A percentile compares a stretch with the other conserved stretches of the same genome.
These are phyloP conservation scores for Citrullus mucosospermus DNA, from an alignment of 306 rosid species.

Conservation along the genomic window DNA sequence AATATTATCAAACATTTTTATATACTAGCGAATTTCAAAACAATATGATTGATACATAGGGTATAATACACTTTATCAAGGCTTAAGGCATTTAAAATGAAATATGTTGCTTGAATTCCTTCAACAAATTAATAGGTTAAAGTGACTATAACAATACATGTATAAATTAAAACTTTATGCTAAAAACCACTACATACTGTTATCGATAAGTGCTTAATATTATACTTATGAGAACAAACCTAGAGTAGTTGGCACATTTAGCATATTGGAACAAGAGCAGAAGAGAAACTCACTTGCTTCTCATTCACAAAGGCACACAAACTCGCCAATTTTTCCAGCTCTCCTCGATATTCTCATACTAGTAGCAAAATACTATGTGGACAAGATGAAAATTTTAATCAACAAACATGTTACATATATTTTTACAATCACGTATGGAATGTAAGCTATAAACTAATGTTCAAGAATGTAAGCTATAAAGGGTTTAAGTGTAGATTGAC, in stretches of 20 bases:
- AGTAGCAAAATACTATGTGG: slow-evolving; percentile 40
- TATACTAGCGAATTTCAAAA: not conserved
- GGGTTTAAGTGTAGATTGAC: no score
- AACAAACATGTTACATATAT: not conserved
- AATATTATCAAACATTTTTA: not conserved
- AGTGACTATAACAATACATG: not conserved
- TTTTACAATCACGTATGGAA: not conserved
- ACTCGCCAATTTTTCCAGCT: slow-evolving; percentile 82
- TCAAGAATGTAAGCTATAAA: no score
- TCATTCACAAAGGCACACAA: not conserved
- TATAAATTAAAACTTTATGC: not conserved
- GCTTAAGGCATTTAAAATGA: not conserved
- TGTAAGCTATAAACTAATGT: no score
- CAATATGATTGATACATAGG: not conserved
- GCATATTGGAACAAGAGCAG: no score
- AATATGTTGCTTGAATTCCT: not conserved
- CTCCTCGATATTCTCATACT: slow-evolving; percentile 71
- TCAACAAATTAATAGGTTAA: not conserved
- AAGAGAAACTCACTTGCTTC: no score
- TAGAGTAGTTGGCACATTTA: no score
- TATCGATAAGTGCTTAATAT: not conserved
- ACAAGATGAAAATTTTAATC: not conserved
- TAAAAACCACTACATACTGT: not conserved
- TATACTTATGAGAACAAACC: no score
- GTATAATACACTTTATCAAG: not conserved